phyloP scores from a whole-genome alignment of 2,329 filamentous ascomycete species.

The Venturia nashicola region DNA sequence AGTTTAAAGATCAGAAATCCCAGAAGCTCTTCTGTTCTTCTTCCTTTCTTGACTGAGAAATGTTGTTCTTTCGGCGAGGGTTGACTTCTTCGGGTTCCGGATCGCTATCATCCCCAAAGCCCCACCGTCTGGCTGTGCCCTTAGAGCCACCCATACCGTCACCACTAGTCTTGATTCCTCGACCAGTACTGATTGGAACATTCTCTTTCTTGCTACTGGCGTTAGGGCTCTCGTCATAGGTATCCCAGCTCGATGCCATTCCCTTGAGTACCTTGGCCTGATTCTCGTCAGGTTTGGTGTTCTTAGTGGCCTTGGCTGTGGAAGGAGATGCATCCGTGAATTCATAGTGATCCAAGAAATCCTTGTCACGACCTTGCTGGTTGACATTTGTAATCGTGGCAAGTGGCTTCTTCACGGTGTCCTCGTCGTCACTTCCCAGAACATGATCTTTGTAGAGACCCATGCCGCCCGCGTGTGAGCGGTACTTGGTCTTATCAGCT shows the following conservation, averaged over 20 bases:
- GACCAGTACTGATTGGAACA: conserved; percentile 9
- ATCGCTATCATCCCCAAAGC: conserved; percentile 26
- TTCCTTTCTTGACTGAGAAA: conserved; percentile 12
- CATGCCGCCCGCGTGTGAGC: conserved; percentile 53
- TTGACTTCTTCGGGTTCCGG: conserved; percentile 11
- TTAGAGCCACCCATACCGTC: conserved; percentile 30
- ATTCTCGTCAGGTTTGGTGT: conserved; percentile 40
- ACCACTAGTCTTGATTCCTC: conserved; percentile 26
- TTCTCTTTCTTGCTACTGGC: conserved; percentile 15
- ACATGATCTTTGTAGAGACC: conserved; percentile 69
- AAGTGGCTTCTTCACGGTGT: conserved; percentile 32
- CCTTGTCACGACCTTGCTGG: conserved; percentile 58
- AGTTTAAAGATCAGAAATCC: conserved; percentile 17
- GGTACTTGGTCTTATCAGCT: conserved; percentile 30
- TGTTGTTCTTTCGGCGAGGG: conserved; percentile 10
- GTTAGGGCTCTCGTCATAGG: conserved; percentile 21
- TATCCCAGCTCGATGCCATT: conserved; percentile 31
- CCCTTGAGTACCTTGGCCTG: conserved; percentile 55
- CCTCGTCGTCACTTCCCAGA: conserved; percentile 44
- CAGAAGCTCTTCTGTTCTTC: conserved; percentile 17
- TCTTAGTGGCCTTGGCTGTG: conserved; percentile 17
- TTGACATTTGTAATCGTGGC: conserved; percentile 60
- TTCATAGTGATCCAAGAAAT: conserved; percentile 66
- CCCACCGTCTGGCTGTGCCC: conserved; percentile 25
- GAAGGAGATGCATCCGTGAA: conserved; percentile 57